A percentile compares a stretch with the other conserved stretches of the same genome.
Evolutionary conservation across 202 grass and related monocot species (phyloP).

Genomic region (Panicum virgatum): DNA sequence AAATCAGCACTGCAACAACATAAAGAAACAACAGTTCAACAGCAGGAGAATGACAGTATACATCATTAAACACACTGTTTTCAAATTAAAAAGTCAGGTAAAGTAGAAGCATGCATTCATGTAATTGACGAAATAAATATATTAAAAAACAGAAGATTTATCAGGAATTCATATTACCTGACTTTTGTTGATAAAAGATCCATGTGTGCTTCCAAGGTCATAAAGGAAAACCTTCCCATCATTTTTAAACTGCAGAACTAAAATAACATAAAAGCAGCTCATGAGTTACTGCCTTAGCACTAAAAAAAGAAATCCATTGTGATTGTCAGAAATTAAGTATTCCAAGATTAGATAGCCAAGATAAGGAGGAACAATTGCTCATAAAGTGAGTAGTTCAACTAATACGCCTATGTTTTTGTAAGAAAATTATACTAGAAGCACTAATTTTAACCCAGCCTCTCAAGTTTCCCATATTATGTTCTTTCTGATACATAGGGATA

Average conservation of each 20-base stretch:
- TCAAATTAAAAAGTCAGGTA: not conserved
- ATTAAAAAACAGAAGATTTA: conserved; percentile 6
- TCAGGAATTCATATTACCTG: conserved; percentile 53
- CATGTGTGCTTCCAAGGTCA: conserved; percentile 96
- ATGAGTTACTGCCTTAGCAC: conserved; percentile 18
- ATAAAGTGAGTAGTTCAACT: not conserved
- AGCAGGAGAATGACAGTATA: conserved; percentile 13
- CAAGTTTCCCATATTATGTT: not conserved
- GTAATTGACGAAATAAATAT: not conserved
- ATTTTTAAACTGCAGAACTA: conserved; percentile 96
- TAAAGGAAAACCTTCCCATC: conserved; percentile 74
- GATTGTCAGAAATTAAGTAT: not conserved
- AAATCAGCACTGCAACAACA: not conserved
- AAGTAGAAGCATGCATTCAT: conserved; percentile 4
- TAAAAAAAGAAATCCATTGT: conserved; percentile 6
- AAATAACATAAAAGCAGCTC: conserved; percentile 39
- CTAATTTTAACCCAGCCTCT: not conserved
- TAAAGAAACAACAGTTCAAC: conserved; percentile 13
- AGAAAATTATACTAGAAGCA: not conserved
- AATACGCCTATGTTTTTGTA: not conserved
- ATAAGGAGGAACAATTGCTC: not conserved
- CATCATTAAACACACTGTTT: not conserved
- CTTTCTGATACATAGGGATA: not conserved
- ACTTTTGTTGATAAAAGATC: conserved; percentile 90
- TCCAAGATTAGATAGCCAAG: not conserved